Evolutionary conservation across 75 land plant species (phyloP).

Genomic region (Sequoiadendron giganteum): DNA sequence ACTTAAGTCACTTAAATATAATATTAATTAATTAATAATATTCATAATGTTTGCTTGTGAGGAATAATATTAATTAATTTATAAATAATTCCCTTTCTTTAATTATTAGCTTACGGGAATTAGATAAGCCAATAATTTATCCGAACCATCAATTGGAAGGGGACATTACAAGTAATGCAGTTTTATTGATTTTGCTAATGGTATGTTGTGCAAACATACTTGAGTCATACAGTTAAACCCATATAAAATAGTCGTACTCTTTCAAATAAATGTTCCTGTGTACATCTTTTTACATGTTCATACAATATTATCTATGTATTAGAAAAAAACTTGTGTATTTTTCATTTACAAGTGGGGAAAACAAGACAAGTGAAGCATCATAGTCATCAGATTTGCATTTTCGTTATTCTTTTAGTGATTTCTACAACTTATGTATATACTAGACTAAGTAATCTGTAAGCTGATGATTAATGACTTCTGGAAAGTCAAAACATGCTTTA

Average conservation of each 20-base stretch:
- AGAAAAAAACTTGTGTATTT: not conserved
- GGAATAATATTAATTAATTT: no score
- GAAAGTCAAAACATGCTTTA: not conserved
- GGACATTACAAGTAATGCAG: not conserved
- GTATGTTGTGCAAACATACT: not conserved
- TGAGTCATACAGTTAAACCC: not conserved
- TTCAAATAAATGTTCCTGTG: not conserved
- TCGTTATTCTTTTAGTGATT: not conserved
- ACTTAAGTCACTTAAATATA: no score
- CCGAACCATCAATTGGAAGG: no score
- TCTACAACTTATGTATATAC: not conserved
- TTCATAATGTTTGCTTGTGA: no score
- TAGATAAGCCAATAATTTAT: no score
- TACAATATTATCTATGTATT: not conserved
- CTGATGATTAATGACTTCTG: not conserved
- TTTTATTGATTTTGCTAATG: not conserved
- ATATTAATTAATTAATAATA: no score
- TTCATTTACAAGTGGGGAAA: not conserved
- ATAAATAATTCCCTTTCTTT: no score
- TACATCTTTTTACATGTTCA: not conserved
- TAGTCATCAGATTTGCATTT: not conserved
- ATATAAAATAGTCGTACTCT: not conserved
- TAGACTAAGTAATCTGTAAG: not conserved
- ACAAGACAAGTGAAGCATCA: not conserved
- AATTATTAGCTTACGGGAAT: no score